Evolutionary conservation across 208 protist genomes (phyloP), one percentile per base, ranked within the genome.

Genomic region (Jaenimonas drosophilae): DNA sequence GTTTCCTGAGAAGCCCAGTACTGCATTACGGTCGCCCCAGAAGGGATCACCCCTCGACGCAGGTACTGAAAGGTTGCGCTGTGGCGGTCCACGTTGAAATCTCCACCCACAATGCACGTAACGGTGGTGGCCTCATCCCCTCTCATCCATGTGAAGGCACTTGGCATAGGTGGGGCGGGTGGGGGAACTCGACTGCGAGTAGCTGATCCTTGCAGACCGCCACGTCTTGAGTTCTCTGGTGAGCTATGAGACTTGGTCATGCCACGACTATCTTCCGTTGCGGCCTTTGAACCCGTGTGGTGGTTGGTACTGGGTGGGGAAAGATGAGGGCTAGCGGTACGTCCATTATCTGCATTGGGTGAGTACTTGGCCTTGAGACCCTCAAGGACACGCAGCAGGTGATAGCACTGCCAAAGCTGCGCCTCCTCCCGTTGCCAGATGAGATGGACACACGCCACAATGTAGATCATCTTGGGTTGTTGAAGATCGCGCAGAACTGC

Each of bases 361-460:
- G 59, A 49, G 55, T 93, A 88, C 50, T 80, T 84, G 23, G 16
- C 19, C 33, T 80, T 81, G 3, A 93, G 41, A 11, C 55, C 23
- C 52, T 89, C 76, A 39, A 93, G 37, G 1, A 56, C 51, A 0
- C 41, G 20, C 17, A 88, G 33, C 28, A 93, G 47, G n/a, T 75
- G 60, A 31, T 82, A 63, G 33, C 61, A 52, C 59, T 93, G 85
- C 77, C 77, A 93, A 26, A 90, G 64, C 59, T 93, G 85, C n/a
- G 68, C 64, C 56, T 88, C 73, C 9, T 66, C 52, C 41, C 76
- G 74, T 39, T 83, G 77, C 78, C 80, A 93, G 33, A 77, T 73
- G 20, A 88, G 61, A 48, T 93, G 85, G 21, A 85, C 70, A 7
- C 62, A 81, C 0, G 65, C 57, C 32, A 88, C 51, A 17, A 93